Base-by-base conservation (phyloP, 2,329 filamentous ascomycete species). In the Cladosporium colombiae region DNA sequence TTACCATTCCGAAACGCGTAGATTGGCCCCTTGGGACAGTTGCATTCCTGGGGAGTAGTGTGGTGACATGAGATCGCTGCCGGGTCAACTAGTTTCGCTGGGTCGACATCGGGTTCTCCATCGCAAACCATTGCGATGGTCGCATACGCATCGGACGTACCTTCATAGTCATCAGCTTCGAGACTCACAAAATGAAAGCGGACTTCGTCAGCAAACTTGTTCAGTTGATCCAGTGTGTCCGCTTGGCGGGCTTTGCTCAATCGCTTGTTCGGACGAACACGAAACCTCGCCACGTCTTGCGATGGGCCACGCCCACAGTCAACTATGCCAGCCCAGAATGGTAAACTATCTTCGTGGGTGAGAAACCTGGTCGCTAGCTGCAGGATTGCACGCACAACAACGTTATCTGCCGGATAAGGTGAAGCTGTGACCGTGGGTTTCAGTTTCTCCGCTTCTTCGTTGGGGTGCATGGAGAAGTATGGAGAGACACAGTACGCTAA, bases 261-360 rank as follows among this genome's bases (percentile, higher is more conserved):
- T 0, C 25, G 10, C 8, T 21, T 58, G 1, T 35, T 33, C 16
- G 35, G 33, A 11, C 44, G 33, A 4, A 58, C 55, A 5, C 29
- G 31, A 29, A 58, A 58, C 5, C 18, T 25, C 8, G 21, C 23
- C n/a, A 27, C 37, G 44, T n/a, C 35, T 1, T 25, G 31, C 2
- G 13, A 3, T 5, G 23, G 49, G 29, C 23, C 13, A 52, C 6
- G 23, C 5, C 13, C 35, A 5, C n/a, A 21, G 11, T 58, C 55
- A 21, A 58, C 25, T n/a, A 58, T 40, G 4, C 55, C 55, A 2
- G 35, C 55, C 55, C 55, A 58, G 11, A 58, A 58, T 18, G 55
- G 55, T 3, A 58, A 18, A 5, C 33, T 29, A 44, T 40, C 55
- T 1, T 37, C 31, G 33, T 58, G 31, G 4, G 31, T 40, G n/a